Conservation (phyloP, 2,329 filamentous ascomycete genomes). For the Penicillium rolfsii region DNA sequence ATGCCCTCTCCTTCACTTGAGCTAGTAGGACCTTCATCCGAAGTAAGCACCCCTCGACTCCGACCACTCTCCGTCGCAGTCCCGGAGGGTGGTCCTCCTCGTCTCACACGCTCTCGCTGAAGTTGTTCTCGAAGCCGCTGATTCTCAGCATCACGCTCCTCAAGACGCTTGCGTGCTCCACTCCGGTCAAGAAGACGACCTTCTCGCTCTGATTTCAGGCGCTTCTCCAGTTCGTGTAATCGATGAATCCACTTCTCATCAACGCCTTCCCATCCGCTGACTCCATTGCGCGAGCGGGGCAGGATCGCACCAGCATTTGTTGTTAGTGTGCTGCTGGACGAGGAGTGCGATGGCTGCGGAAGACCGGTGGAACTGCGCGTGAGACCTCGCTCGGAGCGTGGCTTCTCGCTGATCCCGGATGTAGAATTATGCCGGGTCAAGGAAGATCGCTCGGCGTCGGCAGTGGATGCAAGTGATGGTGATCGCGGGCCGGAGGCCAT, state of each 20-base stretch:
- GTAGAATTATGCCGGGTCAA: conserved; percentile 60
- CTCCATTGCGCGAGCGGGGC: conserved; percentile 30
- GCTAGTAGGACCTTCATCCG: conserved; percentile 39
- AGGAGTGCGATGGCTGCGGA: conserved; percentile 40
- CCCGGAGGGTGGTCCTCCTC: conserved; percentile 31
- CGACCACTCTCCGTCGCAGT: conserved; percentile 27
- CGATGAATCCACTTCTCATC: conserved; percentile 79
- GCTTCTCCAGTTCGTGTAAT: conserved; percentile 81
- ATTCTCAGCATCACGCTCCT: conserved; percentile 75
- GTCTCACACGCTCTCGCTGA: conserved; percentile 57
- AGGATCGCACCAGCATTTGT: conserved; percentile 35
- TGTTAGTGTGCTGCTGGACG: conserved; percentile 37
- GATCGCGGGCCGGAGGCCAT: conserved; percentile 26
- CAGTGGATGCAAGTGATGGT: conserved; percentile 28
- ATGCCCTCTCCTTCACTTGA: conserved; percentile 45
- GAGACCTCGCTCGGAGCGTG: conserved; percentile 35
- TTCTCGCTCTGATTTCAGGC: conserved; percentile 88
- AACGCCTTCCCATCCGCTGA: conserved; percentile 52
- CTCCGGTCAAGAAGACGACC: conserved; percentile 80
- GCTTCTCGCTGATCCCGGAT: conserved; percentile 45
- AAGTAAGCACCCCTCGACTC: conserved; percentile 20
- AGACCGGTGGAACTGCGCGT: conserved; percentile 39
- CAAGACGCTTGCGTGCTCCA: conserved; percentile 77
- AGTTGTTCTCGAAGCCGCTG: conserved; percentile 68
- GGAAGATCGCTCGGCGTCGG: conserved; percentile 46